Evolutionary conservation across 2,329 filamentous ascomycete species (phyloP), one percentile per base, ranked within the genome.

Genomic region (Incumbomyces delicatus): DNA sequence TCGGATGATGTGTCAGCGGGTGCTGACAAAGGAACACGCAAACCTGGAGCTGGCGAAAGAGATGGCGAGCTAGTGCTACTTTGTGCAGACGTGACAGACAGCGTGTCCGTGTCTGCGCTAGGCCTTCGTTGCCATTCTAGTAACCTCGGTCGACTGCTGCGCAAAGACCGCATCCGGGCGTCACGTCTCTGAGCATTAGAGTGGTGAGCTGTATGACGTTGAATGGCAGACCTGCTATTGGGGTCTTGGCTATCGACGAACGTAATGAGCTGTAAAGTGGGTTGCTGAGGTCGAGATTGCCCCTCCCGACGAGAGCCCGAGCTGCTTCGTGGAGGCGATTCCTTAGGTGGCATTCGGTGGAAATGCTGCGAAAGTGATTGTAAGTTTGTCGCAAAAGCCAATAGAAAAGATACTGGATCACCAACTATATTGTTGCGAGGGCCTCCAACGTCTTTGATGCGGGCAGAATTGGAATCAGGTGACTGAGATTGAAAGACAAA

Each of bases 191-290:
- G 53, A 30, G 50, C 53, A n/a, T 53, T 51, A 20, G 53, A 55
- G 35, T 55, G 51, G 34, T 53, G 53, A 31, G 54, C 54, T 1
- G 54, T 57, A 39, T 57, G 53, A 40, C 54, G 46, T 37, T 55
- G 54, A 31, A 57, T 56, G 38, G 54, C 49, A 50, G 53, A 55
- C 37, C 52, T 51, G 40, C 53, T 50, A 39, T 53, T 55, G 4
- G 54, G 53, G 29, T 55, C 51, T 35, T 55, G 49, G 29, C 53
- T 57, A 45, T 55, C 50, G 41, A 57, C 53, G 36, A 57, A 55
- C 17, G 53, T 46, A 11, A 46, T 32, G 22, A 38, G 33, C 36
- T 38, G 43, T 27, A 10, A 10, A 12, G 18, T 2, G 7, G 17
- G 18, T 3, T 16, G 13, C 14, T n/a, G 2, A 10, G 5, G 30